Percentiles rank a stretch among this genome's conserved stretches.
These are phyloP conservation scores for Euphorbia corollata DNA, from an alignment of 441 rosid genomes.

Conservation along the genomic window DNA sequence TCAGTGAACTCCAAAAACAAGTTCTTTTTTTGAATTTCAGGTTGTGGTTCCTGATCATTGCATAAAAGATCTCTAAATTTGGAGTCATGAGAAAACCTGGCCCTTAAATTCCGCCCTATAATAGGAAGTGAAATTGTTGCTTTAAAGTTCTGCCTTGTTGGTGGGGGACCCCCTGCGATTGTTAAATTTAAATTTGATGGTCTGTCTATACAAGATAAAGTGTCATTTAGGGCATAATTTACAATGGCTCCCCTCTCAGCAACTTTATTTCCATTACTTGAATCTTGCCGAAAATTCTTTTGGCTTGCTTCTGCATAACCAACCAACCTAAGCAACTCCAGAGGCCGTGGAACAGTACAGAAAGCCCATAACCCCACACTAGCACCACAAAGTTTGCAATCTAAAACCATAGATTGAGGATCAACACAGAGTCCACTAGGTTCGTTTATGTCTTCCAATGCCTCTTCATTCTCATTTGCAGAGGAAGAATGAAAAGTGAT, in stretches of 20 bases:
- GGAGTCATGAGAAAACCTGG: conserved; percentile 54
- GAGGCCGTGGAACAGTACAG: conserved; percentile 48
- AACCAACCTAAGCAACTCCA: conserved; percentile 66
- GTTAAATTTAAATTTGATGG: conserved; percentile 49
- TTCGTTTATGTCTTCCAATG: conserved; percentile 27
- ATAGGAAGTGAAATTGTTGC: conserved; percentile 75
- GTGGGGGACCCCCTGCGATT: conserved; percentile 97
- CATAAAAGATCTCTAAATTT: conserved; percentile 39
- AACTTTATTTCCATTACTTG: conserved; percentile 24
- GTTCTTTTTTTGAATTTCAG: conserved; percentile 25
- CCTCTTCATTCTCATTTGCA: conserved; percentile 25
- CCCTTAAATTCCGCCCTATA: conserved; percentile 68
- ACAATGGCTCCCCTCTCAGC: conserved; percentile 16
- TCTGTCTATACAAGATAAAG: conserved; percentile 22
- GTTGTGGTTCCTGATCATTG: conserved; percentile 31
- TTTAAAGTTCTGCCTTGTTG: conserved; percentile 76
- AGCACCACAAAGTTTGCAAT: conserved; percentile 91
- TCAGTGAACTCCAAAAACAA: conserved; percentile 18
- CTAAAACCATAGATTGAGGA: conserved; percentile 73
- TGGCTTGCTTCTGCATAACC: conserved; percentile 50
- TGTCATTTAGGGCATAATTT: conserved; percentile 22
- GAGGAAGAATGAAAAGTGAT: conserved; percentile 24
- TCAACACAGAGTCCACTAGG: conserved; percentile 36
- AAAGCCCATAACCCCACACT: conserved; percentile 88
- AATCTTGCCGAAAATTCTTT: conserved; percentile 26